phyloP scores from a whole-genome alignment of 78 protist genomes.

The Chrysochromulina parva region DNA sequence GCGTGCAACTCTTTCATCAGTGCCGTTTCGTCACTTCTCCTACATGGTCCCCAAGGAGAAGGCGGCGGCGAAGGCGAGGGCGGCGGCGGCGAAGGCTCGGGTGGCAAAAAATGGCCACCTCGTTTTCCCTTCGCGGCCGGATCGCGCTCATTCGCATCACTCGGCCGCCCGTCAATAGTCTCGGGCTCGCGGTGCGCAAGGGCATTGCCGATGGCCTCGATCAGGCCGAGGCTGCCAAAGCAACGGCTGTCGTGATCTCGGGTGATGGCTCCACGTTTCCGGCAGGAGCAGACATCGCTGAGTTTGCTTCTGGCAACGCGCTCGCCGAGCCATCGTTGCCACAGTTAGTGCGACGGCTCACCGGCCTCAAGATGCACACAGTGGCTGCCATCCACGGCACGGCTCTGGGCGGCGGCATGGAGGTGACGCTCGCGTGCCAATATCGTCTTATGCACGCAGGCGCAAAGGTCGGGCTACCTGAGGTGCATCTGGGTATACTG shows the following conservation, averaged over 20 bases:
- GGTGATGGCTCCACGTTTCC: not conserved
- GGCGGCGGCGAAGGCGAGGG: no score
- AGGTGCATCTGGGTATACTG: conserved; percentile 53
- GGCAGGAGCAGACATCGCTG: not conserved
- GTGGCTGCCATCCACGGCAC: conserved; percentile 72
- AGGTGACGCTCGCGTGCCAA: conserved; percentile 71
- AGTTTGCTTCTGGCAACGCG: not conserved
- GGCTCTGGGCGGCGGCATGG: conserved; percentile 69
- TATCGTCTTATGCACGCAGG: not conserved
- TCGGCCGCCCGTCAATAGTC: not conserved
- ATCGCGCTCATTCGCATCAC: not conserved
- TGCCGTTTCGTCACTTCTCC: no score
- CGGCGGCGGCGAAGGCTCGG: no score
- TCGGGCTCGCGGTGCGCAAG: not conserved
- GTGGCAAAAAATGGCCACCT: not conserved
- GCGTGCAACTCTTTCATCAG: no score
- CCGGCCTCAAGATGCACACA: not conserved
- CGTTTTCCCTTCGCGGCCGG: not conserved
- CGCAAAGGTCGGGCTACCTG: conserved; percentile 15
- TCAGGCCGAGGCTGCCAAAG: not conserved
- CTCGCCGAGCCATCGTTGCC: not conserved
- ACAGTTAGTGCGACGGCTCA: not conserved
- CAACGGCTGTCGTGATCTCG: not conserved
- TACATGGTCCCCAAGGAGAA: no score
- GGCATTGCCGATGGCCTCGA: not conserved